phyloP scores from a whole-genome alignment of 208 protist species.

The Leishmania arabica region DNA sequence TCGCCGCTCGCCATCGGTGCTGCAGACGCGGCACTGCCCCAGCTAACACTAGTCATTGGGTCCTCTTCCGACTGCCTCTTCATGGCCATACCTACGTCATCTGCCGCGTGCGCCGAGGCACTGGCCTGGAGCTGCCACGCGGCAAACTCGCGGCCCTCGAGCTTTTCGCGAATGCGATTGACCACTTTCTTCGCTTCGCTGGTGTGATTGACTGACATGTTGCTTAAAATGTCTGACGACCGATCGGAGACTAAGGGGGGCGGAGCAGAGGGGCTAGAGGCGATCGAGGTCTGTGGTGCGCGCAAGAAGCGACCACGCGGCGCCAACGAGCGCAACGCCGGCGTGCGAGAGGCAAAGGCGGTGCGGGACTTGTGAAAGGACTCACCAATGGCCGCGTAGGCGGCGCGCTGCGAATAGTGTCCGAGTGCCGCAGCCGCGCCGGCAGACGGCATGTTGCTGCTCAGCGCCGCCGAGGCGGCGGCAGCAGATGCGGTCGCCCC shows the following conservation, averaged over 20 bases:
- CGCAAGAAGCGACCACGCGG: slow-evolving; percentile 22
- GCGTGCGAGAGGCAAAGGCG: slow-evolving; percentile 30
- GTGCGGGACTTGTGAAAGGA: slow-evolving; percentile 41
- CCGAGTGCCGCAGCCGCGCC: slow-evolving; percentile 12
- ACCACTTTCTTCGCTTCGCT: slow-evolving; percentile 96
- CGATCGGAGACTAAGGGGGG: not conserved
- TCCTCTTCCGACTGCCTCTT: slow-evolving; percentile 11
- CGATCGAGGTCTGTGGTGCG: slow-evolving; percentile 15
- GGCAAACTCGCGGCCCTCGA: slow-evolving; percentile 97
- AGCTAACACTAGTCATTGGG: not conserved
- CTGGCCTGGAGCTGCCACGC: slow-evolving; percentile 23
- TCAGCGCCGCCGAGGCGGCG: slow-evolving; percentile 8
- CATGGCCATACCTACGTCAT: slow-evolving; percentile 11
- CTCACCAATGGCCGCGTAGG: slow-evolving; percentile 43
- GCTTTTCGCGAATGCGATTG: slow-evolving; percentile 97
- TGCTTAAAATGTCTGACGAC: slow-evolving; percentile 23
- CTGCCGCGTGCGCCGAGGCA: slow-evolving; percentile 6
- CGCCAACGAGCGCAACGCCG: slow-evolving; percentile 14
- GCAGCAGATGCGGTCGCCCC: slow-evolving; percentile 11
- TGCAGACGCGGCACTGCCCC: slow-evolving; percentile 1
- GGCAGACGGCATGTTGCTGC: slow-evolving; percentile 23
- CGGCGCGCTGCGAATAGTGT: slow-evolving; percentile 30
- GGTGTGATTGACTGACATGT: slow-evolving; percentile 65
- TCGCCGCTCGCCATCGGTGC: slow-evolving; percentile 18
- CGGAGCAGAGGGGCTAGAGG: not conserved